Evolutionary conservation across 2,329 filamentous ascomycete species (phyloP).

Genomic region (Cladophialophora exuberans): DNA sequence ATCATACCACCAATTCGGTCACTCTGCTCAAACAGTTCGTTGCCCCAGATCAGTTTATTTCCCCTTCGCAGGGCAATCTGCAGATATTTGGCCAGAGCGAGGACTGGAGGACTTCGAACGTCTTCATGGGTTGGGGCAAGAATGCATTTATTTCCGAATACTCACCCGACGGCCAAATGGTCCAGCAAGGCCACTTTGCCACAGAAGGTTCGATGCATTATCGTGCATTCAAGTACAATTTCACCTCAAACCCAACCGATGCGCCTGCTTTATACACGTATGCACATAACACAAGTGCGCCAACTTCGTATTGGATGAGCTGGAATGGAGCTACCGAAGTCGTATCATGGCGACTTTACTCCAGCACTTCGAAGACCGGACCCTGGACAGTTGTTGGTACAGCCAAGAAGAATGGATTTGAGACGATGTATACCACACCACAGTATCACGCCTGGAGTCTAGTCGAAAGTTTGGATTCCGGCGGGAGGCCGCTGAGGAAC

Average conservation of each 20-base stretch:
- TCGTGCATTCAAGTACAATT: constrained; percentile 43
- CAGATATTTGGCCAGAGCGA: constrained; percentile 36
- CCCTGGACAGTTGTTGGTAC: constrained; percentile 37
- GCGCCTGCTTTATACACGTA: constrained; percentile 26
- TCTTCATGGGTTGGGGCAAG: constrained; percentile 47
- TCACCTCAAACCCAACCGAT: constrained; percentile 22
- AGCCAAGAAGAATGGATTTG: constrained; percentile 42
- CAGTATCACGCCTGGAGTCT: constrained; percentile 22
- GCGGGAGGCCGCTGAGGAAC: constrained; percentile 23
- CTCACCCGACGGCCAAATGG: constrained; percentile 38
- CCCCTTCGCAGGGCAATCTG: constrained; percentile 41
- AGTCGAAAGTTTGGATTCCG: constrained; percentile 22
- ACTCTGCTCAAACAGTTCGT: constrained; percentile 39
- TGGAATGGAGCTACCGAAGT: constrained; percentile 58
- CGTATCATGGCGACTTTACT: constrained; percentile 42
- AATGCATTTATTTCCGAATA: constrained; percentile 46
- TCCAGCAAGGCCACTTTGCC: constrained; percentile 44
- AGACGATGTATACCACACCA: constrained; percentile 39
- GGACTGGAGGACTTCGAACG: constrained; percentile 37
- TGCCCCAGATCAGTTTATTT: constrained; percentile 20
- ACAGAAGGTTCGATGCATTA: constrained; percentile 45
- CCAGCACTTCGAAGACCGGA: constrained; percentile 12
- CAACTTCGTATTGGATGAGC: constrained; percentile 39
- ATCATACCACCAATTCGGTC: constrained; percentile 42
- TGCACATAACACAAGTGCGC: constrained; percentile 19